Conservation (phyloP, 1,139 yeast genomes). For the Nadsonia commutata region DNA sequence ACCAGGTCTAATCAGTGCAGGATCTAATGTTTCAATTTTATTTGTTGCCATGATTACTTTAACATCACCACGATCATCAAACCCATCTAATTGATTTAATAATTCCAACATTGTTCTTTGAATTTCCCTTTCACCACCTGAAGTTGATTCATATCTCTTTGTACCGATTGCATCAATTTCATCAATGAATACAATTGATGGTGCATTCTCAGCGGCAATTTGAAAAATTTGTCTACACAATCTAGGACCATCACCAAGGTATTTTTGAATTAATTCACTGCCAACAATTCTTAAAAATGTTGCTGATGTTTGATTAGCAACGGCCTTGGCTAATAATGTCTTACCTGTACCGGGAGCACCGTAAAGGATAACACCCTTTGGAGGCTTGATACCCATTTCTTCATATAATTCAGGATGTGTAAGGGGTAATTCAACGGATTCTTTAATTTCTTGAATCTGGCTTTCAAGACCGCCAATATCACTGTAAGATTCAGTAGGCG, state of each 20-base stretch:
- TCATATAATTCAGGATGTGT: conserved; percentile 97
- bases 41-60: conserved; percentile 99
- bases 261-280: conserved; percentile 90
- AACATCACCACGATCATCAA: conserved; percentile 95
- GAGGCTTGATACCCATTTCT: conserved; percentile 99
- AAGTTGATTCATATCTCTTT: conserved; percentile 93
- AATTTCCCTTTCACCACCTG: conserved; percentile 96
- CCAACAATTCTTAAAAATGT: conserved; percentile 94
- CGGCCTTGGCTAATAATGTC: conserved; percentile 92
- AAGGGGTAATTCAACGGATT: conserved; percentile 91
- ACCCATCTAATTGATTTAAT: conserved; percentile 93
- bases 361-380: conserved; percentile 93
- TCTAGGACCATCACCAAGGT: conserved; percentile 96
- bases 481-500: conserved; percentile 93
- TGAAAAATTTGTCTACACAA: conserved; percentile 89
- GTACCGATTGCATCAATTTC: conserved; percentile 99
- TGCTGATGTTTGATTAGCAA: conserved; percentile 95
- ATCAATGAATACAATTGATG: conserved; percentile 94
- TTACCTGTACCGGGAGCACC: conserved; percentile 99
- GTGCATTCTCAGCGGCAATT: conserved; percentile 94
- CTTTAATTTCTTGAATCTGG: conserved; percentile 96
- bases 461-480: conserved; percentile 95
- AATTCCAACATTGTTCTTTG: conserved; percentile 98
- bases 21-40: conserved; percentile 88
- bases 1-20: conserved; percentile 97